Base-by-base conservation (phyloP, 176 grass and related monocot species). In the Tillandsia leiboldiana region DNA sequence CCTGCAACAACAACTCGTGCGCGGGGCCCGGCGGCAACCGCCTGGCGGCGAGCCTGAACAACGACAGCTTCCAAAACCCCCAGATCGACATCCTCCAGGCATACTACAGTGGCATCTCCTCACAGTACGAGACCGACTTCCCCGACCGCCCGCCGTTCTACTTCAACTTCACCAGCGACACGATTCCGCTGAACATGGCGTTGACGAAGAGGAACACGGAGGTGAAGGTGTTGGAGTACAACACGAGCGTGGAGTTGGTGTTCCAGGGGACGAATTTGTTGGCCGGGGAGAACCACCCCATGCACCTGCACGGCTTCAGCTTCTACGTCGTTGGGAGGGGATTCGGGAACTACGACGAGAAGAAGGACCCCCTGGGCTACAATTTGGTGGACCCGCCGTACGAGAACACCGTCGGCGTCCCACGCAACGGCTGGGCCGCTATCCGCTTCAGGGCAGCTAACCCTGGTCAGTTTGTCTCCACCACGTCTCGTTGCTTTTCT, bases 361-460 rank as follows among this genome's bases (percentile, higher is more conserved):
- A 0, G 1, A 87, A 78, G 1, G 80, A 86, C 48, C 81, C 74
- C 1, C 65, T 83, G 50, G 78, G 61, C 13, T 94, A 73, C 78
- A 94, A 94, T 71, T 85, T 94, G 51, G 78, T 94, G 54, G 90
- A 94, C 78, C 90, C 90, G 49, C 68, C 87, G 58, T 79, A 90
- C 68, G 51, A 78, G 14, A 93, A 93, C 80, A 93, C 90, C 26
- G 71, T 89, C 49, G 80, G 76, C 58, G 85, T 93, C 53, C 83
- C 90, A 10, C 51, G 73, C 2, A 85, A 66, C 63, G 86, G 90
- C 0, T 94, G 86, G 78, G 86, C 82, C 9, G 90, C 83, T 51
- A 86, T 93, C 33, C 79, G 86, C 2, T 93, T 93, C 82, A 79
- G 65, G 3, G 90, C 86, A 0, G 86, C 86, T 33, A 94, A 89